Conservation (phyloP, 257 asterid genomes). For the Echium plantagineum region DNA sequence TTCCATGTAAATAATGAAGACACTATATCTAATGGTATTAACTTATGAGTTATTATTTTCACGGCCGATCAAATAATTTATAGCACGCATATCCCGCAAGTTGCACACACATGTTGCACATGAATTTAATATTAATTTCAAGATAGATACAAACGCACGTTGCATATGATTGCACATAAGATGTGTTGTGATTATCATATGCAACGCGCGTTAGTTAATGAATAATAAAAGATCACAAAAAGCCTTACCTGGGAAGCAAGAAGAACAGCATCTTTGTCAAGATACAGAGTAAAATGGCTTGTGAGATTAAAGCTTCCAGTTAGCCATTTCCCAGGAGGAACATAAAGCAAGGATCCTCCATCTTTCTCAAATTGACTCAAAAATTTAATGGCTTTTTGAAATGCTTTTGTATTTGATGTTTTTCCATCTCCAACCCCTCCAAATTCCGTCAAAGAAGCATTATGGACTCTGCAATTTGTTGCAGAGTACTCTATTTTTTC, state of each 20-base stretch:
- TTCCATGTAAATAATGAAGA: too few species aligned
- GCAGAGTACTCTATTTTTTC: conserved; percentile 37
- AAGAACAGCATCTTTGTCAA: conserved; percentile 62
- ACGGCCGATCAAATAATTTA: too few species aligned
- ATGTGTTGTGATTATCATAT: too few species aligned
- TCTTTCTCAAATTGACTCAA: conserved; percentile 45
- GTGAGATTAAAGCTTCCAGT: conserved; percentile 87
- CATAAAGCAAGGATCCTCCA: conserved; percentile 75
- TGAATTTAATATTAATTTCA: too few species aligned
- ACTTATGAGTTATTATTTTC: too few species aligned
- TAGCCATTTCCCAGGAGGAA: conserved; percentile 87
- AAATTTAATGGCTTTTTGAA: conserved; percentile 50
- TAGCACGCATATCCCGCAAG: too few species aligned
- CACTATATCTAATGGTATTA: too few species aligned
- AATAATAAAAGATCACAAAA: too few species aligned
- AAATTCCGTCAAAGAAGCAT: conserved; percentile 56
- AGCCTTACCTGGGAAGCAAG: conserved; percentile 72
- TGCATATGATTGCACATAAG: too few species aligned
- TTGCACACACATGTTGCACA: too few species aligned
- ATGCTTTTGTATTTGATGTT: conserved; percentile 62
- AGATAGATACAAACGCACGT: too few species aligned
- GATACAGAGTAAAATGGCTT: conserved; percentile 75
- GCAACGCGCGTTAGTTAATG: not conserved
- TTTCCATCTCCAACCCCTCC: conserved; percentile 93
- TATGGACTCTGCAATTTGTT: conserved; percentile 45